phyloP scores from a whole-genome alignment of 2,329 filamentous ascomycete genomes.

The Emydomyces testavorans region DNA sequence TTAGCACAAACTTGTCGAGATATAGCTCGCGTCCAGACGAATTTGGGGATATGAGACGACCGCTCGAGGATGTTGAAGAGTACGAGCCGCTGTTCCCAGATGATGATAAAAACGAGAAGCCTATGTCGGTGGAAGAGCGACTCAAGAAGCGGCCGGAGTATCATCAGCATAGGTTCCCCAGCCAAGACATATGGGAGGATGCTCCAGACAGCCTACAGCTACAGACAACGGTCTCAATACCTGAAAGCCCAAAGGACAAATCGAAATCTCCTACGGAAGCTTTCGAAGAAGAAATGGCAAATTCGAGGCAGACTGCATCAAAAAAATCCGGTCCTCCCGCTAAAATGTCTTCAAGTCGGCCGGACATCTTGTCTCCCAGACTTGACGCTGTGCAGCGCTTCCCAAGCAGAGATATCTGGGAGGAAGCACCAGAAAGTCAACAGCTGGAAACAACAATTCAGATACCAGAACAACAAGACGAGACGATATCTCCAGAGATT shows the following conservation, averaged over 20 bases:
- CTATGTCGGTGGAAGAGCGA: constrained; percentile 29
- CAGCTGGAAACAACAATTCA: constrained; percentile 65
- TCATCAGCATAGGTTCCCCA: constrained; percentile 67
- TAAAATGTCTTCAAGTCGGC: constrained; percentile 21
- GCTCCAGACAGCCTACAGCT: constrained; percentile 73
- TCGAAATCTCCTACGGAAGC: constrained; percentile 33
- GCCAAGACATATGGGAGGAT: constrained; percentile 95
- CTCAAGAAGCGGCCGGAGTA: constrained; percentile 39
- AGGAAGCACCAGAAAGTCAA: constrained; percentile 77
- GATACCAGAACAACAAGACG: constrained; percentile 32
- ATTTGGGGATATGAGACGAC: constrained; percentile 46
- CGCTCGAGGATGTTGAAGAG: constrained; percentile 77
- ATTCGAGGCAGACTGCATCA: constrained; percentile 29
- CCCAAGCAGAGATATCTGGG: constrained; percentile 88
- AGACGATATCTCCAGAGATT: constrained; percentile 13
- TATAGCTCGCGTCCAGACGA: constrained; percentile 44
- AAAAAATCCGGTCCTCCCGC: constrained; percentile 23
- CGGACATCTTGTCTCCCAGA: constrained; percentile 16
- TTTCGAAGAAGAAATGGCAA: constrained; percentile 40
- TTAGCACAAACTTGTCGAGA: constrained; percentile 41
- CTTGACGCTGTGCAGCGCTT: constrained; percentile 56
- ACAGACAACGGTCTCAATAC: constrained; percentile 69
- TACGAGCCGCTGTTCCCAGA: constrained; percentile 90
- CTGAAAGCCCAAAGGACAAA: constrained; percentile 46
- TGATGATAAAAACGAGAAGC: constrained; percentile 52